Evolutionary conservation across 1,284 basidiomycete species (phyloP).

Genomic region (Pseudozyma flocculosa): DNA sequence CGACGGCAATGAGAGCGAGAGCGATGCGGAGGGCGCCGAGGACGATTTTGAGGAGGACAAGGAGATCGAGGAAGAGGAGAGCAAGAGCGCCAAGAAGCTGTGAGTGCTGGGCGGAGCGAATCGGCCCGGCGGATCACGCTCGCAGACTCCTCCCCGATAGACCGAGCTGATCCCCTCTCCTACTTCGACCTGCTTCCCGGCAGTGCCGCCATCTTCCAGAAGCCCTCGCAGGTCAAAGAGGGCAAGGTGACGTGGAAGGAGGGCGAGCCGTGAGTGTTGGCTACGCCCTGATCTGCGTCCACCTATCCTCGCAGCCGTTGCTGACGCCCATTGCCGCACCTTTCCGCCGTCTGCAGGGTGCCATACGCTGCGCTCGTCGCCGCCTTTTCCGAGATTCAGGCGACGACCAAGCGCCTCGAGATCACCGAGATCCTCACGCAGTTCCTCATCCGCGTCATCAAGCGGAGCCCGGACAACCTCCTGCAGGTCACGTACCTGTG

Average conservation of each 20-base stretch:
- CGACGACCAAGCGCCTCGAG: conserved; percentile 92
- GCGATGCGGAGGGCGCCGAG: conserved; percentile 17
- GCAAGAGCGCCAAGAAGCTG: conserved; percentile 35
- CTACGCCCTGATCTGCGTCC: no score
- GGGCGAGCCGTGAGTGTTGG: conserved; percentile 65
- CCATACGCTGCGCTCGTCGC: conserved; percentile 90
- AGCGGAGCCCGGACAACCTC: conserved; percentile 72
- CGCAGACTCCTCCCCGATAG: no score
- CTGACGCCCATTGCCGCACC: no score
- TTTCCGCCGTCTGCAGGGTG: conserved; percentile 59
- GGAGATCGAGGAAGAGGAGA: conserved; percentile 26
- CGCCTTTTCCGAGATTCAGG: conserved; percentile 85
- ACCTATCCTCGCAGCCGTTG: no score
- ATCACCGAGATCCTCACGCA: conserved; percentile 86
- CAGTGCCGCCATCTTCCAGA: conserved; percentile 38
- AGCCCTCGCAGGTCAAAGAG: conserved; percentile 66
- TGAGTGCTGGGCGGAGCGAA: not conserved
- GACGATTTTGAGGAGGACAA: conserved; percentile 42
- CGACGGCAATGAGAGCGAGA: conserved; percentile 36
- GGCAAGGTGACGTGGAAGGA: conserved; percentile 72
- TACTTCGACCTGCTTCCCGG: no score
- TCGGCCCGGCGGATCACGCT: no score
- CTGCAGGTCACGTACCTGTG: conserved; percentile 91
- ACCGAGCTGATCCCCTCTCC: no score
- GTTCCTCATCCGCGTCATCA: conserved; percentile 85